Evolutionary conservation across 345 rosid genomes (phyloP).

Genomic region (Arabis hirsuta): DNA sequence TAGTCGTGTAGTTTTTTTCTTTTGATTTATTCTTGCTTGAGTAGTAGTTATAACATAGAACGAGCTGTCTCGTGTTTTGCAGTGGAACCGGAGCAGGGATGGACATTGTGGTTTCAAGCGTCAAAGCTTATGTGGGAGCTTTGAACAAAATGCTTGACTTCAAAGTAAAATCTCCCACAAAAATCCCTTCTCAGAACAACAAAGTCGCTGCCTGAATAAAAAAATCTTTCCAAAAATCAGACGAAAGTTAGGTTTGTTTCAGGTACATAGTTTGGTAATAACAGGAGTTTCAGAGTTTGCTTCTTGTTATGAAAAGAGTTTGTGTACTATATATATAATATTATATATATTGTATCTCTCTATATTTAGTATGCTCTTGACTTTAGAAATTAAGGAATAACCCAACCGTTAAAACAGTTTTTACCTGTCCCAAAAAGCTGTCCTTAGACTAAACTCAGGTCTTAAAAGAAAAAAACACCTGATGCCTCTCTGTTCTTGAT

Average conservation of each 20-base stretch:
- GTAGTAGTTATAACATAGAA: constrained; percentile 13
- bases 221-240: background rate
- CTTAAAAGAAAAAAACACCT: background rate
- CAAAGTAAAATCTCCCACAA: constrained; percentile 43
- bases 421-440: constrained; percentile 2
- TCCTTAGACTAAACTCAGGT: constrained; percentile 24
- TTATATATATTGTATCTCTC: background rate
- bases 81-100: constrained; percentile 87
- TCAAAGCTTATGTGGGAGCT: constrained; percentile 85
- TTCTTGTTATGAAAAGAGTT: constrained; percentile 16
- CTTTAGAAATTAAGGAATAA: background rate
- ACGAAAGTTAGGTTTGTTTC: constrained; percentile 13
- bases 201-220: constrained; percentile 51
- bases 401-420: constrained; percentile 20
- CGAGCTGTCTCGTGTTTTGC: constrained; percentile 14
- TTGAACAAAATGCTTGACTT: constrained; percentile 88
- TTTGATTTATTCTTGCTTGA: background rate
- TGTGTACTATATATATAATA: constrained; percentile 13
- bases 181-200: constrained; percentile 41
- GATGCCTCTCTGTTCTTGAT: constrained; percentile 17
- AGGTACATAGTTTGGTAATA: constrained; percentile 35
- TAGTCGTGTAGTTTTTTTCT: background rate
- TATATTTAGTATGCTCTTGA: constrained; percentile 19
- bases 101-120: constrained; percentile 94
- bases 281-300: constrained; percentile 10